These are phyloP conservation scores for Teratosphaeria epicoccoides DNA, from an alignment of 2,329 filamentous ascomycete species.

Conservation along the genomic window DNA sequence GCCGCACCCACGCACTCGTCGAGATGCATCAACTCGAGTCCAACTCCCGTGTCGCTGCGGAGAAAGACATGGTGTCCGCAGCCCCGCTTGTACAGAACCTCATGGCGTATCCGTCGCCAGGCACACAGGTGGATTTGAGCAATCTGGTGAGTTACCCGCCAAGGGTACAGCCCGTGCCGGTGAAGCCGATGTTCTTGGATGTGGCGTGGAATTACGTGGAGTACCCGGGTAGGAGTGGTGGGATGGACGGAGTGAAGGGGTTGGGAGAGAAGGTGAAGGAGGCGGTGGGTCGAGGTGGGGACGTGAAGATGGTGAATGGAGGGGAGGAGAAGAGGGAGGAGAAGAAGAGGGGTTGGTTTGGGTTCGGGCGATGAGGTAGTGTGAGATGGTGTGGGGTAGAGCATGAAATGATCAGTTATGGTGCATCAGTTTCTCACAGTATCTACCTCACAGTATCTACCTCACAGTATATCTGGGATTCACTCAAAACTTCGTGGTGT, in stretches of 20 bases:
- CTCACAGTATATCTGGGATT: no score
- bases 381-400: no score
- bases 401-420: no score
- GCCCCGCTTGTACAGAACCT: constrained; percentile 64
- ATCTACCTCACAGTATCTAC: no score
- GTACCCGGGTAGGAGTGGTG: constrained; percentile 55
- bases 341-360: constrained; percentile 40
- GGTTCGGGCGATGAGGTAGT: constrained; percentile 41
- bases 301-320: constrained; percentile 11
- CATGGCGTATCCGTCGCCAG: constrained; percentile 60
- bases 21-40: constrained; percentile 59
- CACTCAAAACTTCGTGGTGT: no score
- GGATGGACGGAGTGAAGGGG: neutral
- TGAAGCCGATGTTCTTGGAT: constrained; percentile 93
- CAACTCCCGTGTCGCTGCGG: constrained; percentile 38
- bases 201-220: constrained; percentile 96
- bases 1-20: constrained; percentile 74
- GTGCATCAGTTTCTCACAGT: no score
- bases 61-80: constrained; percentile 33
- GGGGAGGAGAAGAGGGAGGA: constrained; percentile 15
- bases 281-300: constrained; percentile 12
- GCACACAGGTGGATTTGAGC: constrained; percentile 52
- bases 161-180: constrained; percentile 67
- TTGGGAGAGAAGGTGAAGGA: constrained; percentile 17
- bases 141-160: constrained; percentile 85